Evolutionary conservation across 441 rosid species (phyloP), one percentile per base, ranked within the genome.

Genomic region (Populus trichocarpa): DNA sequence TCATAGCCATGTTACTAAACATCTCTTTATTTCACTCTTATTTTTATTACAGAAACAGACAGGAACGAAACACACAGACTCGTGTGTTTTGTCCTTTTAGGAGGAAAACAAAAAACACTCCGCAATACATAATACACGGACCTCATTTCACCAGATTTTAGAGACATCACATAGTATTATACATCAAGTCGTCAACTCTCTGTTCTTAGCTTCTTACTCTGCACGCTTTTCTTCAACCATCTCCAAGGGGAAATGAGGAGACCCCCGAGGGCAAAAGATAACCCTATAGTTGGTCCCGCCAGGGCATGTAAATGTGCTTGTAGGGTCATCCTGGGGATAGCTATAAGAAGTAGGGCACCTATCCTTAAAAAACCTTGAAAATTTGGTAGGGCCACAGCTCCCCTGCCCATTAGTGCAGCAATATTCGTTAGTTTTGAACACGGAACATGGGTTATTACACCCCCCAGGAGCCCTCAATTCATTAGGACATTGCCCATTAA

Each of bases 321-420:
- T 75, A 1, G 82, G 82, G 69, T 83, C 91, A 72, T 90, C 92
- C 46, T 83, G 78, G 30, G 90, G 94, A 69, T 87, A 89, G 71
- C 88, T 90, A n/a, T 87, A 89, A 65, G 87, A 85, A 42, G 88
- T 77, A 0, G 87, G 89, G 68, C 91, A 90, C 71, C 88, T 83
- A 0, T 79, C 12, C 59, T 90, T 89, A 73, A 90, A 89, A 75
- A 84, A 89, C 74, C 25, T 81, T 2, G 91, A 89, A 2, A 69
- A 84, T 14, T 30, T 42, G 3, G 91, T 91, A 2, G 91, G 86
- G 2, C 89, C 87, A 59, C 95, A 91, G 3, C 35, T 83, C 5
- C 89, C 88, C 8, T 67, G n/a, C 35, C 83, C 83, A 10, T 46
- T 8, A 46, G 73, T 88, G 83, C 93, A 91, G 38, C 95, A 91